Percentiles rank a stretch among this genome's conserved stretches.
Conservation (phyloP, 1,284 basidiomycete genomes). For the Ganoderma boninense region DNA sequence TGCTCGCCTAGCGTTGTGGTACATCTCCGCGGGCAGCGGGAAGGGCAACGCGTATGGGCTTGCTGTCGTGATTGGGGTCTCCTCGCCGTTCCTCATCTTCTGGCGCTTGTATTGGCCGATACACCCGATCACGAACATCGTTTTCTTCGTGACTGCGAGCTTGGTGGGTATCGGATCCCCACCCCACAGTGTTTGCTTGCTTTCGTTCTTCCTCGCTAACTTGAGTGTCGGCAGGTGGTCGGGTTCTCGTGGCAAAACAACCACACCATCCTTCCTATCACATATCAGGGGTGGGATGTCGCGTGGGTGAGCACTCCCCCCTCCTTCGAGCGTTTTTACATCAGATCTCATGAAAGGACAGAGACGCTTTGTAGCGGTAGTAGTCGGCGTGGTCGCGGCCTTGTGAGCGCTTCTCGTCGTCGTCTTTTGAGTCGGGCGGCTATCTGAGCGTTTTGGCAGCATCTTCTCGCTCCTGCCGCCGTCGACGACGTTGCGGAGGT, state of each 20-base stretch:
- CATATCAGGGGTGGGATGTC: slow-evolving; percentile 66
- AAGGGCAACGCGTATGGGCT: slow-evolving; percentile 80
- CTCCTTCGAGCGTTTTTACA: no score
- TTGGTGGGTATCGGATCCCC: slow-evolving; percentile 53
- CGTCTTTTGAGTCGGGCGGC: neutral
- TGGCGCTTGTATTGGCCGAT: slow-evolving; percentile 79
- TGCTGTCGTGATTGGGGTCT: slow-evolving; percentile 73
- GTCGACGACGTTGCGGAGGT: slow-evolving; percentile 72
- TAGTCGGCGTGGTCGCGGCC: slow-evolving; percentile 67
- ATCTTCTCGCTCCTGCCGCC: slow-evolving; percentile 76
- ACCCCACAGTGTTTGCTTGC: neutral
- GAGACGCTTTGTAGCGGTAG: slow-evolving; percentile 71
- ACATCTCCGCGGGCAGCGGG: slow-evolving; percentile 74
- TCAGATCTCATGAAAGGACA: slow-evolving; percentile 38
- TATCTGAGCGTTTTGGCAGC: slow-evolving; percentile 43
- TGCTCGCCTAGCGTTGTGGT: slow-evolving; percentile 77
- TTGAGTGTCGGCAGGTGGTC: slow-evolving; percentile 55
- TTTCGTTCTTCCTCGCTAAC: neutral
- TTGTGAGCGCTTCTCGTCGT: slow-evolving; percentile 53
- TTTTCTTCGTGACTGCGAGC: slow-evolving; percentile 76
- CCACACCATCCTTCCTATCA: slow-evolving; percentile 55
- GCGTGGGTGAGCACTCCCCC: slow-evolving; percentile 61
- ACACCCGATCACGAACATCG: slow-evolving; percentile 75
- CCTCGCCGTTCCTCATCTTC: slow-evolving; percentile 77
- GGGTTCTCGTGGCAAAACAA: slow-evolving; percentile 79